Evolutionary conservation across 2,329 filamentous ascomycete genomes (phyloP).

Genomic region (Fusarium citri): DNA sequence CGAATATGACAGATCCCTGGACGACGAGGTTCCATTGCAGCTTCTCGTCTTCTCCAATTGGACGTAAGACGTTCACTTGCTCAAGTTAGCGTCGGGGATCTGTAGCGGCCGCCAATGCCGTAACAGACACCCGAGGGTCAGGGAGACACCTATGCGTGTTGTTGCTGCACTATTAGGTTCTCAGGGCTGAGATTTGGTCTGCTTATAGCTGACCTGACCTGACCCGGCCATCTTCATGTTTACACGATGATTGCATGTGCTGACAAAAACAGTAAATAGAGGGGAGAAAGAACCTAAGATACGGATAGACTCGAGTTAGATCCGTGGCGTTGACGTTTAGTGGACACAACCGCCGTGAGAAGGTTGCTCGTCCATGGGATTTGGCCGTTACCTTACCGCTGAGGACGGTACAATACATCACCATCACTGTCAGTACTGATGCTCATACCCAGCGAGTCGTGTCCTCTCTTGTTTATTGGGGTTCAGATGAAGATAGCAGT

Average conservation of each 20-base stretch:
- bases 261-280: constrained; percentile 5
- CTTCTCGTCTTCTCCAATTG: constrained; percentile 16
- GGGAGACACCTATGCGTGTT: constrained; percentile 14
- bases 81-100: constrained; percentile 29
- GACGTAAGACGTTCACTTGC: background rate
- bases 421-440: background rate
- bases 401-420: constrained; percentile 5
- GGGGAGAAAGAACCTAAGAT: background rate
- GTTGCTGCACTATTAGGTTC: background rate
- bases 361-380: background rate
- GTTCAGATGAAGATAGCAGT: background rate
- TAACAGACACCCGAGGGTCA: constrained; percentile 27
- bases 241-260: constrained; percentile 1
- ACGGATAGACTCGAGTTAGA: constrained; percentile 9
- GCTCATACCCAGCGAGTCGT: background rate
- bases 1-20: constrained; percentile 8
- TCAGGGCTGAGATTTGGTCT: constrained; percentile 31
- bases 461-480: background rate
- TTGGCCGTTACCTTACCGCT: constrained; percentile 31
- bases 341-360: constrained; percentile 9
- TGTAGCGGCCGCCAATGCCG: constrained; percentile 29
- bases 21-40: constrained; percentile 27
- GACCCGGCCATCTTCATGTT: constrained; percentile 7
- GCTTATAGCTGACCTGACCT: background rate
- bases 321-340: constrained; percentile 26